These are phyloP conservation scores for Colletotrichum destructivum DNA, from an alignment of 2,329 filamentous ascomycete genomes.

Conservation along the genomic window DNA sequence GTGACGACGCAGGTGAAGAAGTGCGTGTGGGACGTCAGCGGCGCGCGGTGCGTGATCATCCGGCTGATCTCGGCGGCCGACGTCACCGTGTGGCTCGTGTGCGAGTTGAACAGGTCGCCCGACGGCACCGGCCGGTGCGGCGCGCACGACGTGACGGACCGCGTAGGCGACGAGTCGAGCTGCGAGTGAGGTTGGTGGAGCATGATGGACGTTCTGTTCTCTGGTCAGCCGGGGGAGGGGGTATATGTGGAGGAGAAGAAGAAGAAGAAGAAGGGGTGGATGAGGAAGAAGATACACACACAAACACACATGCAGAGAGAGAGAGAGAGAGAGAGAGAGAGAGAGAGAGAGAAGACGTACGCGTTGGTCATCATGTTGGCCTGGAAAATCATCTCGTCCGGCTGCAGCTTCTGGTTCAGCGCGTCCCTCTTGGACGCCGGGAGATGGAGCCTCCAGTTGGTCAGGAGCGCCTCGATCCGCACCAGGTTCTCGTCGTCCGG, in stretches of 20 bases:
- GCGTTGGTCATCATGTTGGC: constrained; percentile 83
- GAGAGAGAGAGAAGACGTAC: constrained; percentile 52
- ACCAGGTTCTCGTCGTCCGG: constrained; percentile 68
- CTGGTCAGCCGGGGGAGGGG: constrained; percentile 14
- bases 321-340: too few relatives aligned
- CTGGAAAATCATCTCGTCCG: constrained; percentile 94
- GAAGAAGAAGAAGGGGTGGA: too few relatives aligned
- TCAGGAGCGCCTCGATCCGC: constrained; percentile 67
- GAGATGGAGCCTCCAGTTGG: constrained; percentile 86
- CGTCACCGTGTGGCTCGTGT: constrained; percentile 85
- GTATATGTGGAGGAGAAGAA: background rate
- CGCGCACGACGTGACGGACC: constrained; percentile 76
- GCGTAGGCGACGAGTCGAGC: constrained; percentile 74
- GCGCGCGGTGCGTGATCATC: constrained; percentile 80
- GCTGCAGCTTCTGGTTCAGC: constrained; percentile 76
- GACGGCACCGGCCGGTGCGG: constrained; percentile 68
- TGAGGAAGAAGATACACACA: too few relatives aligned
- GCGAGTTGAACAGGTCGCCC: constrained; percentile 71
- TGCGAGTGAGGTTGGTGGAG: constrained; percentile 86
- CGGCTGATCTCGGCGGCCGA: constrained; percentile 84
- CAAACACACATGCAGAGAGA: too few relatives aligned
- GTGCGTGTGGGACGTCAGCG: constrained; percentile 81
- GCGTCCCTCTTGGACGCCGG: constrained; percentile 80
- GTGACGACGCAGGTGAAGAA: constrained; percentile 89
- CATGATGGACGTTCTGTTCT: constrained; percentile 74